Evolutionary conservation across 208 protist genomes (phyloP).

Genomic region (Porcisia deanei): DNA sequence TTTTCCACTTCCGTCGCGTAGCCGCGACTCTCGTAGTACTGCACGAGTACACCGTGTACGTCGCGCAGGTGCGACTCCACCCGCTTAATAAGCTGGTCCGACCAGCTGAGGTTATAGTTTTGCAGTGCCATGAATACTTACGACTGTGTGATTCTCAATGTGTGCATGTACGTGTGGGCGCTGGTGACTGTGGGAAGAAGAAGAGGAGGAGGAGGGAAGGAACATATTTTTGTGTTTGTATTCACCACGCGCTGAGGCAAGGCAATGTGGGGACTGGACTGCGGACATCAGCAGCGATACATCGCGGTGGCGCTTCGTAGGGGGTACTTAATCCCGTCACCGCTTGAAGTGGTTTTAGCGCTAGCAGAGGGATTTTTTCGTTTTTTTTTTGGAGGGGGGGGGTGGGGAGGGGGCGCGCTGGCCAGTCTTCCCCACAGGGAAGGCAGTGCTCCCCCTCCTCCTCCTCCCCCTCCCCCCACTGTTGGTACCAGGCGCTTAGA

Average conservation of each 20-base stretch:
- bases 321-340: background rate
- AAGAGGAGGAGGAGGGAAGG: background rate
- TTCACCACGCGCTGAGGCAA: background rate
- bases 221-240: background rate
- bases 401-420: background rate
- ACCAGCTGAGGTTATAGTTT: slow-evolving; percentile 80
- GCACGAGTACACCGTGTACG: slow-evolving; percentile 57
- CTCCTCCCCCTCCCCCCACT: no score
- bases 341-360: background rate
- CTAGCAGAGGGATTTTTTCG: background rate
- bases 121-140: slow-evolving; percentile 50
- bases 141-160: background rate
- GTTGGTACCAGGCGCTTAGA: no score
- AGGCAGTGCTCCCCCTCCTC: no score
- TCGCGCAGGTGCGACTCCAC: slow-evolving; percentile 75
- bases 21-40: slow-evolving; percentile 65
- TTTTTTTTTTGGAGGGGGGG: background rate
- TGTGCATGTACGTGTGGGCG: slow-evolving; percentile 6
- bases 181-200: background rate
- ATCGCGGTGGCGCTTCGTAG: no score
- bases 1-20: slow-evolving; percentile 42
- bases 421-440: no score
- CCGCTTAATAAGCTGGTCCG: slow-evolving; percentile 61
- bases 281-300: no score
- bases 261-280: background rate